phyloP scores from a whole-genome alignment of 495 filamentous ascomycete genomes.

The Talaromyces nanjingensis region DNA sequence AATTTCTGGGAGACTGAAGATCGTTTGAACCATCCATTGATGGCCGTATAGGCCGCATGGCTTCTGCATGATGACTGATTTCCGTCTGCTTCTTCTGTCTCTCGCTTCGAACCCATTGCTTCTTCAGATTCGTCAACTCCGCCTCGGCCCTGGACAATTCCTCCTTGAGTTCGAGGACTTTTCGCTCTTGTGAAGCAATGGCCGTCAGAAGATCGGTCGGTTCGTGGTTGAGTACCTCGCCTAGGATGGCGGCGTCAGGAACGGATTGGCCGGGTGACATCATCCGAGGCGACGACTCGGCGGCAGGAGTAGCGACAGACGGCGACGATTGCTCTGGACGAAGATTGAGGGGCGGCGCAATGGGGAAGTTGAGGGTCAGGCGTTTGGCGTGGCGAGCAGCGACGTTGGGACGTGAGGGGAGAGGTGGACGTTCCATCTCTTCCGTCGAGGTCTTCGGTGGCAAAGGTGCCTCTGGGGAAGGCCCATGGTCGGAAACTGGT shows the following conservation, averaged over 20 bases:
- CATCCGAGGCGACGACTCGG: slow-evolving; percentile 26
- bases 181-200: slow-evolving; percentile 88
- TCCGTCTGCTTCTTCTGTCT: slow-evolving; percentile 69
- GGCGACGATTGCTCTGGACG: slow-evolving; percentile 19
- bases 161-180: slow-evolving; percentile 84
- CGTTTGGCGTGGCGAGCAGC: slow-evolving; percentile 62
- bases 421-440: slow-evolving; percentile 37
- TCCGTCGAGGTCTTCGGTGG: not conserved
- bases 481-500: not conserved
- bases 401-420: slow-evolving; percentile 43
- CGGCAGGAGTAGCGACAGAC: slow-evolving; percentile 31
- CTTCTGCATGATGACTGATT: slow-evolving; percentile 46
- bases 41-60: slow-evolving; percentile 49
- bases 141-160: slow-evolving; percentile 74
- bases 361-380: slow-evolving; percentile 74
- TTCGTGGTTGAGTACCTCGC: slow-evolving; percentile 40
- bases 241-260: slow-evolving; percentile 37
- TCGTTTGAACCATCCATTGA: slow-evolving; percentile 27
- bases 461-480: slow-evolving; percentile 1
- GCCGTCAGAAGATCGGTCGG: slow-evolving; percentile 75
- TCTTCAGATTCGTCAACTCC: slow-evolving; percentile 71
- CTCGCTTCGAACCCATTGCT: slow-evolving; percentile 73
- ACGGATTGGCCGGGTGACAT: slow-evolving; percentile 21
- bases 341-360: slow-evolving; percentile 36
- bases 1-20: slow-evolving; percentile 9